phyloP scores from a whole-genome alignment of 352 stramenopile genomes.

The Pythium sukuiense region DNA sequence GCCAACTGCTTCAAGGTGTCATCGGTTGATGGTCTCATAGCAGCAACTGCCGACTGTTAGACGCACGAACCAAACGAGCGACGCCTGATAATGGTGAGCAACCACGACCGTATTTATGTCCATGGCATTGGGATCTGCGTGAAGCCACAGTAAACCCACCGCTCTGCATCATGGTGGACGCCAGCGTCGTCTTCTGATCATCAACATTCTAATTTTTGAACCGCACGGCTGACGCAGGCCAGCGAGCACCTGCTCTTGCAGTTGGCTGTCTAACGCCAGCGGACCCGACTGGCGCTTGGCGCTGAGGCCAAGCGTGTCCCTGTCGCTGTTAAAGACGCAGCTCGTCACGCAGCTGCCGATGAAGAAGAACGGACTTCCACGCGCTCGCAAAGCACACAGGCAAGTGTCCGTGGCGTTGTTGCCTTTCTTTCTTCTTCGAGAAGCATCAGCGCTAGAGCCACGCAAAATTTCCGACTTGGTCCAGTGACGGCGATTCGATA shows the following conservation, averaged over 20 bases:
- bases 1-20: neutral
- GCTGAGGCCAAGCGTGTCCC: neutral
- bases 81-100: neutral
- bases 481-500: neutral
- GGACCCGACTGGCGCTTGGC: neutral
- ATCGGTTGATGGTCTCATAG: neutral
- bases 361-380: neutral
- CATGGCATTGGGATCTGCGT: neutral
- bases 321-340: conserved; percentile 5
- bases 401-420: neutral
- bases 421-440: neutral
- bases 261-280: conserved; percentile 4
- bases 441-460: neutral
- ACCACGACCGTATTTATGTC: neutral
- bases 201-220: neutral
- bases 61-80: neutral
- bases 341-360: neutral
- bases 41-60: neutral
- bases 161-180: neutral
- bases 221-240: neutral
- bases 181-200: neutral
- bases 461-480: neutral
- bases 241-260: neutral
- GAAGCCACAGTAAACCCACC: conserved; percentile 3
- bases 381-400: neutral